phyloP scores from a whole-genome alignment of 2,329 filamentous ascomycete genomes.

The Didymella pinodella region DNA sequence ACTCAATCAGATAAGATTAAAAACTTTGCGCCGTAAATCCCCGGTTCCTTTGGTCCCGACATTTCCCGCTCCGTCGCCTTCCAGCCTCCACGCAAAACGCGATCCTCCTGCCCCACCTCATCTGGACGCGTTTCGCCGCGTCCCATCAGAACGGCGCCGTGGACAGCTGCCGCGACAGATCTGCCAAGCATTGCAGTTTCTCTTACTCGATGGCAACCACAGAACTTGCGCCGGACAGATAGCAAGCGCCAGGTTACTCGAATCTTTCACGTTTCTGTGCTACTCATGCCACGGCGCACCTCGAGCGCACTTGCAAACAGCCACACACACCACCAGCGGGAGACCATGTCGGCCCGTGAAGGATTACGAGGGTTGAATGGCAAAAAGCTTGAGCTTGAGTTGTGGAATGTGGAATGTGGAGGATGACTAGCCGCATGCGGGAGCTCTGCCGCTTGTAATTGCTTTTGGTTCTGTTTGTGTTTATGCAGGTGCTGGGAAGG shows the following conservation, averaged over 20 bases:
- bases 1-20: constrained; percentile 5
- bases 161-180: not conserved
- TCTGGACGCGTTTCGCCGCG: constrained; percentile 16
- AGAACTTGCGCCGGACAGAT: constrained; percentile 5
- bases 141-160: not conserved
- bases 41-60: not conserved
- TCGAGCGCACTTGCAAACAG: not conserved
- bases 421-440: constrained; percentile 13
- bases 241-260: constrained; percentile 15
- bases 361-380: not conserved
- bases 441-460: constrained; percentile 16
- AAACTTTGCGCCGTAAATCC: not conserved
- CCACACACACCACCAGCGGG: not conserved
- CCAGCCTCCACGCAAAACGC: not conserved
- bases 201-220: constrained; percentile 19
- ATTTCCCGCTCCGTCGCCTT: constrained; percentile 2
- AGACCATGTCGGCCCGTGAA: constrained; percentile 4
- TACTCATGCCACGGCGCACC: not conserved
- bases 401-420: not conserved
- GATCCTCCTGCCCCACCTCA: constrained; percentile 8
- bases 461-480: constrained; percentile 14
- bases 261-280: constrained; percentile 19
- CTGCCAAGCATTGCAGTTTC: constrained; percentile 9
- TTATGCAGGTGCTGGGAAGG: not conserved
- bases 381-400: constrained; percentile 2